These are phyloP conservation scores for Phaeosphaeria sp. DNA, from an alignment of 2,329 filamentous ascomycete species.

Conservation along the genomic window DNA sequence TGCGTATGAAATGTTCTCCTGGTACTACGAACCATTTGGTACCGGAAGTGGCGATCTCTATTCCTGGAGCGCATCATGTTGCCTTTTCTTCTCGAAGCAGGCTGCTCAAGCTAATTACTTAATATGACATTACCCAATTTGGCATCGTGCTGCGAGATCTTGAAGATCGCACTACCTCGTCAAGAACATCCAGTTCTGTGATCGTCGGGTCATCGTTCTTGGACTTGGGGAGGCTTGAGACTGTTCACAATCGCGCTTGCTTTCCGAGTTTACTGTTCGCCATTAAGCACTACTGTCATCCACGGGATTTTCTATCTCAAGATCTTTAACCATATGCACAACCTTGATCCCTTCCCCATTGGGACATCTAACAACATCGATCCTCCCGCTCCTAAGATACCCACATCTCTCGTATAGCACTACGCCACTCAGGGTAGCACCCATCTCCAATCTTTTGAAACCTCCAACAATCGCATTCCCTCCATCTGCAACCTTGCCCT, in stretches of 20 bases:
- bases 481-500: slow-evolving; percentile 10
- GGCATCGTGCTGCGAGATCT: slow-evolving; percentile 18
- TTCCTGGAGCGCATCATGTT: not conserved
- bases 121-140: slow-evolving; percentile 10
- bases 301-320: slow-evolving; percentile 1
- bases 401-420: slow-evolving; percentile 44
- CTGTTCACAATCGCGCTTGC: not conserved
- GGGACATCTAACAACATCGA: slow-evolving; percentile 40
- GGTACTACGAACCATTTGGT: not conserved
- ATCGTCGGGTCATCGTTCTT: slow-evolving; percentile 9
- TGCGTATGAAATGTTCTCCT: not conserved
- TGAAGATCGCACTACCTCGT: slow-evolving; percentile 6
- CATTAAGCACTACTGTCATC: not conserved
- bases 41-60: not conserved
- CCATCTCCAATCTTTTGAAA: slow-evolving; percentile 43
- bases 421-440: slow-evolving; percentile 43
- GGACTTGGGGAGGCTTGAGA: not conserved
- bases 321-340: slow-evolving; percentile 45
- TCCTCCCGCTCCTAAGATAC: slow-evolving; percentile 42
- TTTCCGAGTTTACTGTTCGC: not conserved
- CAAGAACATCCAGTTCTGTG: not conserved
- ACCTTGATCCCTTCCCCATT: slow-evolving; percentile 42
- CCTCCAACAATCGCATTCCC: slow-evolving; percentile 20
- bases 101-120: slow-evolving; percentile 3
- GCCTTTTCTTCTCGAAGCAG: not conserved